Base-by-base conservation (phyloP, 805 yeast genomes). In the Wickerhamomyces sydowiorum region DNA sequence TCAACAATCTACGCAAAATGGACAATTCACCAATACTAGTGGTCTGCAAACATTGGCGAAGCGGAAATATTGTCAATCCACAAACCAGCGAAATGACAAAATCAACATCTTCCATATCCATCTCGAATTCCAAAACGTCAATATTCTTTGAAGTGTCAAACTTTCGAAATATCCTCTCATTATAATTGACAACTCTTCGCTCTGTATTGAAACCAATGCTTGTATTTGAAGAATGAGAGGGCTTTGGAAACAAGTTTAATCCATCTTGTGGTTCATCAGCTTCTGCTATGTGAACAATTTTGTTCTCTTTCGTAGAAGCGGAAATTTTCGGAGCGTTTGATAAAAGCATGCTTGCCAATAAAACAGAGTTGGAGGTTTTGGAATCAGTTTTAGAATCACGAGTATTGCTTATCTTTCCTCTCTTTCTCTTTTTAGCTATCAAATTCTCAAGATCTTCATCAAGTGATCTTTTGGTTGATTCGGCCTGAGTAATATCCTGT, bases 401-500 rank as follows among this genome's bases (percentile, higher is more conserved):
- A n/a, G n/a, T n/a, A n/a, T n/a, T n/a, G 20, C 2, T 20, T 5
- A 4, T 17, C 3, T 21, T 31, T 34, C 30, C n/a, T 43, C 9
- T 32, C 23, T 19, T 31, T 36, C 25, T 38, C 32, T 36, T 51
- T 14, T 14, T 41, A 5, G 31, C 7, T 5, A 53, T 48, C 36
- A 53, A 44, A 7, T 38, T 41, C 4, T 53, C 48, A 15, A 53
- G 34, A 5, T 53, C 55, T 14, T 46, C 49, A 39, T 53, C 55
- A 24, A 52, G 29, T 2, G 35, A 13, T 22, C 50, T 43, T 32
- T 48, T 51, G 1, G 13, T 34, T 12, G 9, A 3, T 1, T 21
- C 14, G n/a, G 15, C 9, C 18, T 13, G 15, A 4, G 24, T 20
- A 12, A 7, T 19, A 17, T 32, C 15, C 3, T 19, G 20, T 7